Conservation (phyloP, 1,139 yeast genomes). For the Yamadazyma sp. region DNA sequence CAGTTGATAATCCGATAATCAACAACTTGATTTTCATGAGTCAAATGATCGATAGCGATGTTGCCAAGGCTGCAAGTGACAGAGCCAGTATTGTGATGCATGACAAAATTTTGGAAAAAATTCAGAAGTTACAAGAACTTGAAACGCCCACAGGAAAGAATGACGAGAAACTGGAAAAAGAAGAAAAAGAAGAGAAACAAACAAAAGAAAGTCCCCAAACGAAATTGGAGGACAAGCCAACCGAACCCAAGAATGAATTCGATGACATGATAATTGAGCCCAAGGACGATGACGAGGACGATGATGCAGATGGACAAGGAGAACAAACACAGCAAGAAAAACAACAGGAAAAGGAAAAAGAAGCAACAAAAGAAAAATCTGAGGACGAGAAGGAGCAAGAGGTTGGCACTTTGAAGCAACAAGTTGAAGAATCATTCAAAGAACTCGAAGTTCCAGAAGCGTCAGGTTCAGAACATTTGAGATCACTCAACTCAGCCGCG, state of each 20-base stretch:
- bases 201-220: no score
- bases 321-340: neutral
- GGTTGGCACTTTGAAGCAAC: slow-evolving; percentile 4
- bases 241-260: slow-evolving; percentile 23
- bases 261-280: slow-evolving; percentile 8
- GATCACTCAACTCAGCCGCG: slow-evolving; percentile 56
- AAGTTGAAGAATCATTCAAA: slow-evolving; percentile 8
- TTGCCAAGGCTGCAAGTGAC: slow-evolving; percentile 78
- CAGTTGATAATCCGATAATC: slow-evolving; percentile 89
- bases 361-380: neutral
- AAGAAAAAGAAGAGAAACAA: no score
- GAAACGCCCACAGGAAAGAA: slow-evolving; percentile 15
- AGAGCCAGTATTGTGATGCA: slow-evolving; percentile 63
- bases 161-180: no score
- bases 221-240: slow-evolving; percentile 4
- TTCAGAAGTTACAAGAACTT: slow-evolving; percentile 34
- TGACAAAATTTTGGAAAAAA: slow-evolving; percentile 41
- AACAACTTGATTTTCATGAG: slow-evolving; percentile 87
- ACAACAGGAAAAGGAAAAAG: slow-evolving; percentile 5
- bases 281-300: slow-evolving; percentile 12
- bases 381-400: slow-evolving; percentile 5
- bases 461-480: slow-evolving; percentile 15
- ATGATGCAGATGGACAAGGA: slow-evolving; percentile 36
- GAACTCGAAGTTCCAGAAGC: slow-evolving; percentile 8
- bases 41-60: slow-evolving; percentile 81